Evolutionary conservation across 2,329 filamentous ascomycete genomes (phyloP), one percentile per base, ranked within the genome.

Genomic region (Fusarium mexicanum): DNA sequence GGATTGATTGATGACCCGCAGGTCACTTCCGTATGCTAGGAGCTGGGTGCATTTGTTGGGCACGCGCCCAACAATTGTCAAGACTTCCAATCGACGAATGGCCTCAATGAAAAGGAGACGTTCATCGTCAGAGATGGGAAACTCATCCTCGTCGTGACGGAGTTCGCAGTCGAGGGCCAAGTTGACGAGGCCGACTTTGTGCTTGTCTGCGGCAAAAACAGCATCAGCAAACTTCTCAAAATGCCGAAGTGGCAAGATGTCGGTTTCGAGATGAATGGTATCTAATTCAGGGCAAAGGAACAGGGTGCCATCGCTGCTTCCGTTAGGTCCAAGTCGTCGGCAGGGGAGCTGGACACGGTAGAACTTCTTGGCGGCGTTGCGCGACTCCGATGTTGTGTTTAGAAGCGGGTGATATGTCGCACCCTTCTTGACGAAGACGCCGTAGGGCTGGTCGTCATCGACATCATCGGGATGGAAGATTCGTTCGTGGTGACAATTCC

Each of bases 231-330:
- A 38, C 5, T 61, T 20, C 1, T n/a, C 41, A 6, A 64, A 33
- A 3, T 37, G 18, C 4, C 3, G 9, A 5, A 51, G 31, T 13
- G 48, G 10, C 16, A 20, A 14, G 47, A 3, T 8, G 6, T 11
- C 6, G 0, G 50, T 17, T 6, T 18, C 22, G 1, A 64, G 3
- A 2, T 37, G 7, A 2, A 64, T 3, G 0, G 47, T 64, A 1
- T 62, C 44, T 1, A 64, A 1, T 8, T 64, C 44, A 1, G 62
- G 62, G 16, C 44, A 64, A 3, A 64, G 10, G 24, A 43, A 51
- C 2, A 64, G 10, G 4, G 31, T 62, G 7, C 44, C 57, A 3
- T 13, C 4, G 17, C 18, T 8, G 2, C 26, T 22, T 17, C 31
- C 26, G 0, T 26, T 26, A 17, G 17, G 35, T 3, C 26, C 35